Percentiles rank a stretch among this genome's conserved stretches.
Conservation (phyloP, 2,329 filamentous ascomycete species). For the Tolypocladium paradoxum region DNA sequence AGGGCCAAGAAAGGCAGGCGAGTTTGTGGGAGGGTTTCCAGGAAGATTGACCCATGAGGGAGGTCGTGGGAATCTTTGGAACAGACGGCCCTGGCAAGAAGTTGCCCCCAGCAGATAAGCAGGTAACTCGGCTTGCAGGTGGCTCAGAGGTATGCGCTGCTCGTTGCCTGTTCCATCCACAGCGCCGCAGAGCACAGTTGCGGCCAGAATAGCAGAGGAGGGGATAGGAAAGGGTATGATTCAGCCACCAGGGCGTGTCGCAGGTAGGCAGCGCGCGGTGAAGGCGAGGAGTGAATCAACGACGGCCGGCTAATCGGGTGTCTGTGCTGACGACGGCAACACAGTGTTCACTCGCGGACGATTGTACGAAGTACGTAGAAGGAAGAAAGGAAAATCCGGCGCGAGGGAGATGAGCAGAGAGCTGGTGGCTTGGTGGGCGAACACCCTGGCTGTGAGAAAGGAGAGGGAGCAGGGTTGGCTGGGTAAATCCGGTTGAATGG, state of each 20-base stretch:
- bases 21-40: neutral
- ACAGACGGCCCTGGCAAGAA: neutral
- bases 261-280: neutral
- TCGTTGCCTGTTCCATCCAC: neutral
- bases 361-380: no score
- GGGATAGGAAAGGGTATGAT: neutral
- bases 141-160: neutral
- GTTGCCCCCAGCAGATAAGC: neutral
- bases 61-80: neutral
- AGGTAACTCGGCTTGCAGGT: neutral
- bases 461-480: neutral
- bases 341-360: neutral
- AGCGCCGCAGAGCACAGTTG: neutral
- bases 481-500: neutral
- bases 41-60: neutral
- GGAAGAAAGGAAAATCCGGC: neutral
- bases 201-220: neutral
- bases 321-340: neutral
- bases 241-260: neutral
- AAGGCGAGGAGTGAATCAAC: neutral
- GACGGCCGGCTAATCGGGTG: neutral
- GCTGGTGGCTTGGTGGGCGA: neutral
- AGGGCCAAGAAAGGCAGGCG: neutral
- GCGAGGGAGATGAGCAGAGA: neutral
- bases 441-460: neutral